Base-by-base conservation (phyloP, 1,139 yeast genomes). In the Pichia sp. region DNA sequence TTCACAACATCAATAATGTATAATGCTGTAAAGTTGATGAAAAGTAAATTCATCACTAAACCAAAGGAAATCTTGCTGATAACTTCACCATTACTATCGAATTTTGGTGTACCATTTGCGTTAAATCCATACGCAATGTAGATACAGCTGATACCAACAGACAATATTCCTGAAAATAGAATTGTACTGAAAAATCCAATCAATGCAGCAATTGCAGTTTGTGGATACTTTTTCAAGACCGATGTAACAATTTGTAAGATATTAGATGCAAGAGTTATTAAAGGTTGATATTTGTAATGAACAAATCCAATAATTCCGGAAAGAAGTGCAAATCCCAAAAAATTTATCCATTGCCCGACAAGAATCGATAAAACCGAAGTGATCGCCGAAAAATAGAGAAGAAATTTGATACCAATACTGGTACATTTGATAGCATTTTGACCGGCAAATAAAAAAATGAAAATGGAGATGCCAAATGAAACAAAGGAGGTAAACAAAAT, bases 1-100 rank as follows among this genome's bases (percentile, higher is more conserved):
- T 81, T 80, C 51, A 86, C 71, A 29, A 88, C 95, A 62, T 88
- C 97, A 9, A 94, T 73, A 50, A 87, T 83, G 63, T 82, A 85
- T 59, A 77, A 87, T 11, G 95, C 95, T 5, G 95, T 87, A 64
- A 87, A 86, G 36, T 45, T 48, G 9, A 51, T 27, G 32, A 49
- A 45, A 5, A 49, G 23, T 54, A 88, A 81, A 11, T 85, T 79
- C 60, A 77, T 81, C 34, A 88, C 77, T 52, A 75, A 64, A 16
- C 73, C 58, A 1, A 95, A 95, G 52, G 84, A 73, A 51, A 86
- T 68, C 56, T 76, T 85, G 1, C 80, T 71, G 76, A 60, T 95
- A 84, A 27, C 53, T 31, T 31, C 45, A 16, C 23, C 23, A 29
- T 39, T 29, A 5, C 37, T 41, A 35, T 52, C 49, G 16, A 33